Evolutionary conservation across 2,329 filamentous ascomycete genomes (phyloP), one percentile per base, ranked within the genome.

Genomic region (Dendryphion nanum): DNA sequence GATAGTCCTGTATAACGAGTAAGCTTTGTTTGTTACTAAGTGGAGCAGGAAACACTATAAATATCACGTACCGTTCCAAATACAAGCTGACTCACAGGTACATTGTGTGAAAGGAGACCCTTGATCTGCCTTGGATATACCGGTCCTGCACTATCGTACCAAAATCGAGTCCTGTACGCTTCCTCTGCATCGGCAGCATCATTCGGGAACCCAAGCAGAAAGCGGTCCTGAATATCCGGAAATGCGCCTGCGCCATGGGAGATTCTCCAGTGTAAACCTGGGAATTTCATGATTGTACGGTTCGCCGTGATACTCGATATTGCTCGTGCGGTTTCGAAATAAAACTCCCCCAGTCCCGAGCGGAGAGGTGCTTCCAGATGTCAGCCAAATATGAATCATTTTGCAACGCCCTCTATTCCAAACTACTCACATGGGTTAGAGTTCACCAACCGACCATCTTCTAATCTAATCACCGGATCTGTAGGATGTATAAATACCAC

Each of bases 141-240:
- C 1, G 63, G 63, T 1, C 63, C 63, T 6, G 64, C 63, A 18
- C 52, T 62, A 36, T 68, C 63, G 35, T 66, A 68, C 60, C 61
- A 67, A 23, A 62, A 59, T 29, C 39, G 41, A 2, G 43, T 41
- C 24, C 51, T 57, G 39, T 60, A 64, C 3, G 51, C 51, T 37
- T 54, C 51, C n/a, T 53, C 45, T 10, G 57, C 51, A 10, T 48
- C 51, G 1, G 49, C 49, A 0, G 61, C 42, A 5, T 55, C 50
- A 1, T 48, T 34, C 0, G 60, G 52, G 34, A 66, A 58, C 6
- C 57, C 53, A 6, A 65, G 48, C 6, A 67, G 34, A 30, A 66
- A 66, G 14, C 62, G 54, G 34, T 61, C 57, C 2, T 53, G 52
- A 19, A 64, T 64, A 32, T 63, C 60, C 0, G 62, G 60, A 30